phyloP scores from a whole-genome alignment of 2,329 filamentous ascomycete species.

The Cercospora beticola region DNA sequence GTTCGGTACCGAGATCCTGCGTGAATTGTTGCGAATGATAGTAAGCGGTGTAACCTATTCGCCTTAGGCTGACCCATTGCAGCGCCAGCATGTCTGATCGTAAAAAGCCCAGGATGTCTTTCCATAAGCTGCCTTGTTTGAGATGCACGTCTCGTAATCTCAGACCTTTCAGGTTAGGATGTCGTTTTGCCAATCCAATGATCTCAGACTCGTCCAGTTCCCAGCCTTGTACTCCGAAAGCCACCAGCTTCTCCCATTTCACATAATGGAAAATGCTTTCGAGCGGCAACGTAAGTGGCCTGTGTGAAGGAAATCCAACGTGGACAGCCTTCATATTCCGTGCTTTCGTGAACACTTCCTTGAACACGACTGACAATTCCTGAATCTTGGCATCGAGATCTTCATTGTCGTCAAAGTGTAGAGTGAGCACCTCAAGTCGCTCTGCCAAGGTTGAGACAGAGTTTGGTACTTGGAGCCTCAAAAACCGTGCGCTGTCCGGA shows the following conservation, averaged over 20 bases:
- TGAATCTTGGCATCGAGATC: constrained; percentile 59
- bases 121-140: constrained; percentile 60
- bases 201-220: constrained; percentile 61
- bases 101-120: constrained; percentile 58
- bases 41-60: constrained; percentile 59
- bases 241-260: constrained; percentile 60
- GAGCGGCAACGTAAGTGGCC: constrained; percentile 57
- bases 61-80: constrained; percentile 62
- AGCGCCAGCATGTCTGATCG: constrained; percentile 57
- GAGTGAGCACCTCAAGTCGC: constrained; percentile 61
- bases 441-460: constrained; percentile 54
- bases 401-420: constrained; percentile 61
- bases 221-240: constrained; percentile 67
- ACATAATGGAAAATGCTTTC: constrained; percentile 64
- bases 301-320: constrained; percentile 61
- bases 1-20: constrained; percentile 47
- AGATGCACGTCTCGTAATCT: constrained; percentile 62
- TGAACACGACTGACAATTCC: constrained; percentile 58
- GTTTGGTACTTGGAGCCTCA: constrained; percentile 49
- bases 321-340: constrained; percentile 63
- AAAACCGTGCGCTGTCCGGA: constrained; percentile 56
- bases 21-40: constrained; percentile 49
- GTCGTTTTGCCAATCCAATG: constrained; percentile 56
- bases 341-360: constrained; percentile 58
- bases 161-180: constrained; percentile 58